These are phyloP conservation scores for grape (Vitis vinifera) DNA, from an alignment of 164 flowering plant genomes.

Conservation along the genomic window DNA sequence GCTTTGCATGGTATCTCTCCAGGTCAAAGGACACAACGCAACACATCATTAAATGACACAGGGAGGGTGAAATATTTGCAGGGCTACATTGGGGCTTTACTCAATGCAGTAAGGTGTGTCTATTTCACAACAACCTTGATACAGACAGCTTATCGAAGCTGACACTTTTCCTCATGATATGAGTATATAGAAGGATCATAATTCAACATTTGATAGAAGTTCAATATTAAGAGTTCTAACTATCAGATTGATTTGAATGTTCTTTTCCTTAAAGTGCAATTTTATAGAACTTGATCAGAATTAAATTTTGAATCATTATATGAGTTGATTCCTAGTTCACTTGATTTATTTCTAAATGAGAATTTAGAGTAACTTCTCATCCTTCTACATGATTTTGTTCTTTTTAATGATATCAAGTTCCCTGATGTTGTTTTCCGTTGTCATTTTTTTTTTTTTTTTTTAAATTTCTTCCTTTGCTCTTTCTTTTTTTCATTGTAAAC, in stretches of 20 bases:
- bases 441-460: background rate
- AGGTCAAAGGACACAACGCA: conserved; percentile 28
- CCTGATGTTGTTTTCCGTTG: background rate
- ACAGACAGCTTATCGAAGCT: too few species aligned
- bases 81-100: conserved; percentile 32
- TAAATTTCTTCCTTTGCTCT: too few species aligned
- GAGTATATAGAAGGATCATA: too few species aligned
- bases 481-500: background rate
- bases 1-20: background rate
- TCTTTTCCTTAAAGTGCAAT: background rate
- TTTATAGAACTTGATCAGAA: background rate
- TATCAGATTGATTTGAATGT: too few species aligned
- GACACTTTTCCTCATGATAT: too few species aligned
- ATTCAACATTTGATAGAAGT: too few species aligned
- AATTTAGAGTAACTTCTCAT: too few species aligned
- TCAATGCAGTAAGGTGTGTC: conserved; percentile 41
- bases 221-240: too few species aligned
- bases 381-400: too few species aligned
- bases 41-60: conserved; percentile 29
- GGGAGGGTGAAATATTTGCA: conserved; percentile 34
- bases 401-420: background rate
- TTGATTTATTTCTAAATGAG: too few species aligned
- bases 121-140: background rate
- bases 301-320: background rate
- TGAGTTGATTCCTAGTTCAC: too few species aligned